Percentiles rank a stretch among this genome's conserved stretches.
Conservation (phyloP, 345 rosid genomes). For the Gossypium raimondii region DNA sequence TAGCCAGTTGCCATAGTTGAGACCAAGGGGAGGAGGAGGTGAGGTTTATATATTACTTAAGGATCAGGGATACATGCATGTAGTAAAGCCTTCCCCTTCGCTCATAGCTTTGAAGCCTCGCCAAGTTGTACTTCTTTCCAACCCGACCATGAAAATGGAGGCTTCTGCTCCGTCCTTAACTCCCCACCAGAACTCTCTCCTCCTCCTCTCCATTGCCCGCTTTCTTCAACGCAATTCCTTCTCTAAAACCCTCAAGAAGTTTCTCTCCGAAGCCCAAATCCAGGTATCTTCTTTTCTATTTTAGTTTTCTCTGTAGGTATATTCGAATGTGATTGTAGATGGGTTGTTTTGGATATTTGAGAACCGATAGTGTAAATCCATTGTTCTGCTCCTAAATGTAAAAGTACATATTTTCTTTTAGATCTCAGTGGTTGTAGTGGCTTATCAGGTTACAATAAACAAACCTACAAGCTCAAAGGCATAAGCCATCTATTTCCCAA, state of each 20-base stretch:
- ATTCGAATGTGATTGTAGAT: neutral
- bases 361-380: neutral
- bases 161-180: slow-evolving; percentile 15
- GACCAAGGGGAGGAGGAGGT: neutral
- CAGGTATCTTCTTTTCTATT: slow-evolving; percentile 32
- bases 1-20: neutral
- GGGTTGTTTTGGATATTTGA: neutral
- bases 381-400: neutral
- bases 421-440: neutral
- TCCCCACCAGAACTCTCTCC: slow-evolving; percentile 34
- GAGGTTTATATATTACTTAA: neutral
- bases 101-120: slow-evolving; percentile 54
- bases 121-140: slow-evolving; percentile 38
- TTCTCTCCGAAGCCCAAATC: slow-evolving; percentile 55
- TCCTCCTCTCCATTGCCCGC: slow-evolving; percentile 51
- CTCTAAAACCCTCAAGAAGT: slow-evolving; percentile 64
- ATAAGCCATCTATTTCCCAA: neutral
- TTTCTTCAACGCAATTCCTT: slow-evolving; percentile 54
- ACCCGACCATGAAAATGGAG: slow-evolving; percentile 24
- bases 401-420: neutral
- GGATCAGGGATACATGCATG: neutral
- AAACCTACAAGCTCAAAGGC: neutral
- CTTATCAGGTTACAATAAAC: neutral
- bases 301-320: neutral
- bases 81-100: slow-evolving; percentile 13